Base-by-base conservation (phyloP, 2,329 filamentous ascomycete species). In the Aureobasidium musti region DNA sequence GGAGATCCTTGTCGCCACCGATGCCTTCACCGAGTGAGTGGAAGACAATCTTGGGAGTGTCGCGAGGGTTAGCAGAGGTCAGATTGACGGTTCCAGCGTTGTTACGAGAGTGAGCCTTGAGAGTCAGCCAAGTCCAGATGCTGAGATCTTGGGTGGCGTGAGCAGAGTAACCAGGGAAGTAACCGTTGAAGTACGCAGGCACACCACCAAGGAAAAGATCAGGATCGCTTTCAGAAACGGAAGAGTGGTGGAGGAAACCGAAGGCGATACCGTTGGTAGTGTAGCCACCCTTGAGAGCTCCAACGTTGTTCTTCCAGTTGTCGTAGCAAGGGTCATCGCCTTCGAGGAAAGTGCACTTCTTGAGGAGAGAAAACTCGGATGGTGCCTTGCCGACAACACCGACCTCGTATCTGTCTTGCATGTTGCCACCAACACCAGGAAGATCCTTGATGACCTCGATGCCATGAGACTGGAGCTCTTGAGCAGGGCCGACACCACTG, bases 81-180 rank as follows among this genome's bases (percentile, higher is more conserved):
- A 92, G 82, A 3, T 76, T 82, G 4, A 92, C 88, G 1, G 82
- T 83, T 10, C 89, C 89, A 6, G 75, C 80, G 74, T 75, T 76
- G 74, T 91, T 90, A 63, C 85, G 83, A 0, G 87, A 83, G 71
- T 89, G 87, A 0, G 84, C 82, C 75, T 89, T 88, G 63, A 91
- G 79, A 3, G 83, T 81, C 13, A 77, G 76, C 82, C 82, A 83
- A 14, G 78, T 77, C 77, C 79, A 83, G 68, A 81, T 78, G 41
- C 79, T 79, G 2, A 77, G 77, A 56, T 77, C 80, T 1, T 75
- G 73, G 1, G 81, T 76, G 3, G 80, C 77, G 68, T 82, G 79
- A 28, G 78, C 72, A 1, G 81, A 79, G 70, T 83, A 87, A 23
- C 82, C 80, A 0, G 84, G 84, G 76, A 82, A 86, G 76, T 86